Evolutionary conservation across 306 rosid genomes (phyloP).

Genomic region (Prunus kanzakura): DNA sequence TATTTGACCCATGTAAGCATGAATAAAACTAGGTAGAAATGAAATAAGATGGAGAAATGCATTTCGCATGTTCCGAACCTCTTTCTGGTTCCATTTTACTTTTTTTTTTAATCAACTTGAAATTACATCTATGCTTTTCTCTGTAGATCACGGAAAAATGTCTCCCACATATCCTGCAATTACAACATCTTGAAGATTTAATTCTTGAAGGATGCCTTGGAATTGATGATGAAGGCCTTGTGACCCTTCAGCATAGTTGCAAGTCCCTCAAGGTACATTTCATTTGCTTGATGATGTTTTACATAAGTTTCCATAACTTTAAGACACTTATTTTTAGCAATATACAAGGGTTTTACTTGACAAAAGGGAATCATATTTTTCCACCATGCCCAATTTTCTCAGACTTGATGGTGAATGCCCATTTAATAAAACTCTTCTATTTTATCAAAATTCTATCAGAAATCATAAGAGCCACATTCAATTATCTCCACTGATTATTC

Average conservation of each 20-base stretch:
- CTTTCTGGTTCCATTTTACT: not conserved
- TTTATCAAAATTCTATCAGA: not conserved
- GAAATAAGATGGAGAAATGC: not conserved
- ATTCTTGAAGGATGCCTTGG: constrained; percentile 50
- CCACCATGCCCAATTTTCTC: not conserved
- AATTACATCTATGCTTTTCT: not conserved
- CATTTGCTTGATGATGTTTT: not conserved
- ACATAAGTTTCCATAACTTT: not conserved
- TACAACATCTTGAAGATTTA: constrained; percentile 45
- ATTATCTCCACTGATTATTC: not conserved
- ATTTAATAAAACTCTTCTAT: not conserved
- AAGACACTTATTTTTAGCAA: not conserved
- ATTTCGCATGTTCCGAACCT: not conserved
- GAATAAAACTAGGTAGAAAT: not conserved
- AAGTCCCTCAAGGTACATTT: constrained; percentile 38
- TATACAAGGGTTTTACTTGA: not conserved
- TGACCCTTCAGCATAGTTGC: constrained; percentile 14
- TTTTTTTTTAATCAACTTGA: not conserved
- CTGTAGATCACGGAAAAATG: constrained; percentile 48
- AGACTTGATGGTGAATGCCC: not conserved
- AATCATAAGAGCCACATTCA: not conserved
- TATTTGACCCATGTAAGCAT: not conserved
- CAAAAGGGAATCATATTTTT: not conserved
- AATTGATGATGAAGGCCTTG: constrained; percentile 45
- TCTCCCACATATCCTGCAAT: constrained; percentile 33